These are phyloP conservation scores for Candida succiphila DNA, from an alignment of 805 yeast species.

Conservation along the genomic window DNA sequence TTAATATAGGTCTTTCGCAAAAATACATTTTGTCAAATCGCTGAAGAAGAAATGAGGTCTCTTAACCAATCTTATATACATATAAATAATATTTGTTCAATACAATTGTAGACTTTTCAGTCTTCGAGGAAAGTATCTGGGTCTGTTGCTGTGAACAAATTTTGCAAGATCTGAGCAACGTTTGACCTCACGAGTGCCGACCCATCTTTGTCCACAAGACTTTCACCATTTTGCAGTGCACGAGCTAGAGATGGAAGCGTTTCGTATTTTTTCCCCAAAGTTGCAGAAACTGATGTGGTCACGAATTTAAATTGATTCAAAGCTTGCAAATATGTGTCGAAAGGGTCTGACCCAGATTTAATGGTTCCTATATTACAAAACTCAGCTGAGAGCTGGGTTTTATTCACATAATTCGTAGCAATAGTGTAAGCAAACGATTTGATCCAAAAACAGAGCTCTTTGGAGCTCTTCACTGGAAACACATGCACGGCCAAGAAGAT, in stretches of 20 bases:
- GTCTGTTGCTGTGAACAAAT: slow-evolving; percentile 38
- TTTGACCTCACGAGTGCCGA: slow-evolving; percentile 27
- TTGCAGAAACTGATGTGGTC: slow-evolving; percentile 41
- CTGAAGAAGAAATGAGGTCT: slow-evolving; percentile 7
- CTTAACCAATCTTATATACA: background rate
- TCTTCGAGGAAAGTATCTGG: slow-evolving; percentile 30
- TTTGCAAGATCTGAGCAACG: slow-evolving; percentile 36
- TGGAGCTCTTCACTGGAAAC: slow-evolving; percentile 35
- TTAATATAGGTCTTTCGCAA: slow-evolving; percentile 21
- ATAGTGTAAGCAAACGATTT: slow-evolving; percentile 49
- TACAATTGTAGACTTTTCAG: background rate
- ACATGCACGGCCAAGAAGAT: slow-evolving; percentile 36
- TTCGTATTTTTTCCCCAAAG: slow-evolving; percentile 30
- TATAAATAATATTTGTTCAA: background rate
- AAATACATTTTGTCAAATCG: slow-evolving; percentile 23
- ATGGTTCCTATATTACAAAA: slow-evolving; percentile 46
- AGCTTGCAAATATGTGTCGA: slow-evolving; percentile 37
- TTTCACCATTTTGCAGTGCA: background rate
- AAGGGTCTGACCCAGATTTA: slow-evolving; percentile 40
- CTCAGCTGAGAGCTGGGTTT: slow-evolving; percentile 40
- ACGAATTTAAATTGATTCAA: slow-evolving; percentile 48
- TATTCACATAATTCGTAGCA: slow-evolving; percentile 43
- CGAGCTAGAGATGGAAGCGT: background rate
- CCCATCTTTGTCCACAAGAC: slow-evolving; percentile 3
- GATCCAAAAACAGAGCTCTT: slow-evolving; percentile 43